A percentile compares a stretch with the other conserved stretches of the same genome.
These are phyloP conservation scores for Scenedesmus sp. DNA, from an alignment of 163 green algal species.

Conservation along the genomic window DNA sequence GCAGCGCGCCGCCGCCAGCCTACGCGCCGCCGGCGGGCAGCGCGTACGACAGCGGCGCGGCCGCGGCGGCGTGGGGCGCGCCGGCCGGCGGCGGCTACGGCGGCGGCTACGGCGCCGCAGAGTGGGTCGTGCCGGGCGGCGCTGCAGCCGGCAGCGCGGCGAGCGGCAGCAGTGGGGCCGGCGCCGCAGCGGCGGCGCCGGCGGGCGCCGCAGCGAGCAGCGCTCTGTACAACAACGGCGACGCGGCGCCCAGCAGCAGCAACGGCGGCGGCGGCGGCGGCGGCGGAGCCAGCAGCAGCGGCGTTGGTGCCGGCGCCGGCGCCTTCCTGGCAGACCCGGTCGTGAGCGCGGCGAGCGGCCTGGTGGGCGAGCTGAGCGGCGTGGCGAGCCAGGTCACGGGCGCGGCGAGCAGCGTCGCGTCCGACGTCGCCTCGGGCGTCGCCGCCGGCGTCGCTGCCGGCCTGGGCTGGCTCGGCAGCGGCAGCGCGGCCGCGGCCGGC, in stretches of 20 bases:
- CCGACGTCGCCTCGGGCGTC: conserved; percentile 20
- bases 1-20: no score
- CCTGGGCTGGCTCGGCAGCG: conserved; percentile 1
- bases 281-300: neutral
- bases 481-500: conserved; percentile 13
- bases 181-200: neutral
- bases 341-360: no score
- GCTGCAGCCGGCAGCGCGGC: conserved; percentile 13
- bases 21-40: neutral
- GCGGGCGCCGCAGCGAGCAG: neutral
- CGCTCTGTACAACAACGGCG: neutral
- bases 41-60: neutral
- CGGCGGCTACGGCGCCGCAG: conserved; percentile 1
- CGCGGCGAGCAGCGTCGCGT: conserved; percentile 12
- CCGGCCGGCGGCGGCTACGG: neutral
- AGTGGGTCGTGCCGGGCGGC: conserved; percentile 4
- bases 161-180: neutral
- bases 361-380: conserved; percentile 7
- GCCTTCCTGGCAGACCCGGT: no score
- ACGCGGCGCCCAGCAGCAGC: conserved; percentile 4
- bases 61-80: neutral
- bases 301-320: neutral
- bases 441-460: conserved; percentile 14
- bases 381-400: conserved; percentile 11
- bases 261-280: neutral